Evolutionary conservation across 176 grass and related monocot genomes (phyloP), one percentile per base, ranked within the genome.

Genomic region (Zoysia japonica): DNA sequence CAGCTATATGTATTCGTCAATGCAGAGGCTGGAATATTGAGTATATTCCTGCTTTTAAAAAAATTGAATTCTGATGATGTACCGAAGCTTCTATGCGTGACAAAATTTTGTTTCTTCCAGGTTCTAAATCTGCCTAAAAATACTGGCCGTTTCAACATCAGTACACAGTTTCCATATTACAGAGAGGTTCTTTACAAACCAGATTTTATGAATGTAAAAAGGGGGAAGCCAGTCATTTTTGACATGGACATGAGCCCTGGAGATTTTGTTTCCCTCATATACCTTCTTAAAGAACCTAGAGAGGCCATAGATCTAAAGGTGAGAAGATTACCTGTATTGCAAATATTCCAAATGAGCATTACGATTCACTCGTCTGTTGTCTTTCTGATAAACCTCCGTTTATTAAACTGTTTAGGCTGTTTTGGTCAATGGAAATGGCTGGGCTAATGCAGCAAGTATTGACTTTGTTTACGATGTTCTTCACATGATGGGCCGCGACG

Each of bases 201-300:
- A 7, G 44, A 88, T 82, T 86, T 85, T 68, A 48, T 73, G 1
- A 93, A 91, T 10, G 38, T 44, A 39, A 82, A 41, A 2, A 80
- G 37, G 80, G 92, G 86, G 40, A 91, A 72, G 76, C 82, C 92
- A 45, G 75, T 95, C 28, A 48, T 99, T 75, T 95, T 99, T 56
- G 90, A 95, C 64, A 95, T 99, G 90, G 96, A 95, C 78, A 93
- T 99, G 96, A 95, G 96, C 70, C 83, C 96, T 51, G 96, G 96
- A 82, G 92, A 95, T 78, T 99, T 95, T 62, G 48, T 99, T 51
- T 81, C 96, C 6, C 92, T 99, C 62, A 81, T 98, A 78, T 98
- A 91, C 82, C 90, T 98, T 47, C 76, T 98, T 36, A 98, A 98
- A 70, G 84, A 80, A 55, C 92, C 92, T 41, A 83, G 57, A 17